Percentiles rank a stretch among this genome's conserved stretches.
phyloP scores from a whole-genome alignment of 1,284 basidiomycete species.

The Apiotrichum sp. region DNA sequence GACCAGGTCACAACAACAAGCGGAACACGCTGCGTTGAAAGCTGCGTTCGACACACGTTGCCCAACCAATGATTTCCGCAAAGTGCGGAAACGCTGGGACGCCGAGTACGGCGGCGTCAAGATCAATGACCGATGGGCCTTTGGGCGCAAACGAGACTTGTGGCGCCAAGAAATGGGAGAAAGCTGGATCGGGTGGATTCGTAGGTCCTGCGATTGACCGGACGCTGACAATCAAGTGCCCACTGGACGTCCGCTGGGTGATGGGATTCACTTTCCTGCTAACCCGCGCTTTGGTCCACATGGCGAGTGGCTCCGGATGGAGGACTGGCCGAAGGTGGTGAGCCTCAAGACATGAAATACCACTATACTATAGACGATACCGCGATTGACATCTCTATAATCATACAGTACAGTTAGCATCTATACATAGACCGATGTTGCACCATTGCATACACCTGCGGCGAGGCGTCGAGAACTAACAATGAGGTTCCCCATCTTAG shows the following conservation, averaged over 20 bases:
- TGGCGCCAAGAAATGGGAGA: conserved; percentile 43
- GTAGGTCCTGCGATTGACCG: conserved; percentile 25
- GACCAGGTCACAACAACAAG: conserved; percentile 31
- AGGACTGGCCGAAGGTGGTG: conserved; percentile 37
- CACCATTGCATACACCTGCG: too few species aligned
- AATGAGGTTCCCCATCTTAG: too few species aligned
- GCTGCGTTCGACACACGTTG: not conserved
- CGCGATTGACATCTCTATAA: too few species aligned
- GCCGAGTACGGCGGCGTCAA: conserved; percentile 38
- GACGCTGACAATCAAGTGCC: conserved; percentile 30
- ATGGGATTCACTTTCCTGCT: conserved; percentile 36
- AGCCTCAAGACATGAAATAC: not conserved
- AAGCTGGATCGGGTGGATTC: conserved; percentile 35
- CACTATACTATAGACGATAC: not conserved
- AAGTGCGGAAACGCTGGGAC: conserved; percentile 27
- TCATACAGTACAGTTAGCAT: too few species aligned
- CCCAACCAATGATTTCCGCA: not conserved
- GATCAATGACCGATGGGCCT: conserved; percentile 40
- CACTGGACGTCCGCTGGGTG: conserved; percentile 35
- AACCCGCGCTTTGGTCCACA: conserved; percentile 44
- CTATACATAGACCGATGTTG: too few species aligned
- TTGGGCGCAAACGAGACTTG: conserved; percentile 25
- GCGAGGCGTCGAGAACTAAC: too few species aligned
- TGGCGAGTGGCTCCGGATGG: conserved; percentile 41
- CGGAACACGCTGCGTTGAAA: conserved; percentile 31